These are phyloP conservation scores for Botryotinia narcissicola DNA, from an alignment of 2,329 filamentous ascomycete species.

Conservation along the genomic window DNA sequence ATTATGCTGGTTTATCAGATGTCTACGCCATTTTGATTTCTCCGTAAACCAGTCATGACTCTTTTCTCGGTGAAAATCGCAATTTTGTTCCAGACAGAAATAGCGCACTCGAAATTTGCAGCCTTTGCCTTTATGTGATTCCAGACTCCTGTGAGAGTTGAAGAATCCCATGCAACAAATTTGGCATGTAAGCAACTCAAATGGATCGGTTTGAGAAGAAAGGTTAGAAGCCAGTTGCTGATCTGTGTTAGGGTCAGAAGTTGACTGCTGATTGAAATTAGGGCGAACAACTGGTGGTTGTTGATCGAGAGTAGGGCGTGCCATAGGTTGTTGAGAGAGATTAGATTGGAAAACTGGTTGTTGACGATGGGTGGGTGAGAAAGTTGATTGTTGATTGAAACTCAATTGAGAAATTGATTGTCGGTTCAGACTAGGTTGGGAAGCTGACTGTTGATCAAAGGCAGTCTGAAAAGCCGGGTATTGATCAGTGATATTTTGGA, in stretches of 20 bases:
- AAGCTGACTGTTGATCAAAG: neutral
- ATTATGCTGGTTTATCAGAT: neutral
- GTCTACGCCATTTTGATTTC: rapidly evolving
- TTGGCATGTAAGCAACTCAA: rapidly evolving
- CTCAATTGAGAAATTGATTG: neutral
- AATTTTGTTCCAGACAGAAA: neutral
- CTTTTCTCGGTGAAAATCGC: neutral
- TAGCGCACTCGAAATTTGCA: neutral
- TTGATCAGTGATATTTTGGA: neutral
- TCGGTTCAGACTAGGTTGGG: neutral
- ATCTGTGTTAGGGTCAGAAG: neutral
- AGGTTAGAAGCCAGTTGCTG: neutral
- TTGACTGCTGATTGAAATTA: neutral
- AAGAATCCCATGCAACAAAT: neutral
- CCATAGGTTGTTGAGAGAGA: neutral
- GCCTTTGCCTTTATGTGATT: neutral
- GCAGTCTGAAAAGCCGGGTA: too few relatives aligned
- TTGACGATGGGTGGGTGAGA: neutral
- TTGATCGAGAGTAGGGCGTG: neutral
- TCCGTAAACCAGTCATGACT: rapidly evolving
- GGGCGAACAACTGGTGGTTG: neutral
- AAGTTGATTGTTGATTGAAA: neutral
- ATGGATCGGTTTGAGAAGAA: neutral
- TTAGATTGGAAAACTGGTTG: neutral
- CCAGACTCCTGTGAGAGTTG: too few relatives aligned